phyloP scores from a whole-genome alignment of 2,329 filamentous ascomycete genomes.

The Nothopassalora personata region DNA sequence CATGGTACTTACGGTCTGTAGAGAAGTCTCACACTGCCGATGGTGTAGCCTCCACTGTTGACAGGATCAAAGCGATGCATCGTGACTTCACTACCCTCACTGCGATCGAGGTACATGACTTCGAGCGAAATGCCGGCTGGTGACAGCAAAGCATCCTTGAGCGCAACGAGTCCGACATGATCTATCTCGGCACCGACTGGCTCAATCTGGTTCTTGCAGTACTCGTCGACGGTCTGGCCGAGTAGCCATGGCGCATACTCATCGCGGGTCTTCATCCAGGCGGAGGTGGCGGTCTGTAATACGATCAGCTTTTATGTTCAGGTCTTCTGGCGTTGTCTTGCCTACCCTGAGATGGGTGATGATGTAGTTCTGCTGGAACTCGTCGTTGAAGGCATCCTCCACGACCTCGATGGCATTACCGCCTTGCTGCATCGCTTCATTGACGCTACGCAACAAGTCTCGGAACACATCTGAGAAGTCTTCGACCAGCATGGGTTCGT shows the following conservation, averaged over 20 bases:
- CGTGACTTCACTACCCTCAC: constrained; percentile 70
- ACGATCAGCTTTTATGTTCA: neutral
- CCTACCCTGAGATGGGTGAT: constrained; percentile 72
- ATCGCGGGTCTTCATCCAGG: constrained; percentile 73
- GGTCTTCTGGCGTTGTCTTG: neutral
- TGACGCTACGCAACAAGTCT: constrained; percentile 56
- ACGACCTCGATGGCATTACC: constrained; percentile 46
- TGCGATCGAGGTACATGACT: constrained; percentile 86
- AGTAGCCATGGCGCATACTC: constrained; percentile 68
- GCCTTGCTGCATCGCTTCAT: constrained; percentile 53
- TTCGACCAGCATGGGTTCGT: constrained; percentile 65
- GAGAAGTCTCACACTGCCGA: constrained; percentile 62
- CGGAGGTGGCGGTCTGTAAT: constrained; percentile 68
- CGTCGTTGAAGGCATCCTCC: constrained; percentile 64
- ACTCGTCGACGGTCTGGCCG: constrained; percentile 57
- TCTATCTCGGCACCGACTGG: constrained; percentile 80
- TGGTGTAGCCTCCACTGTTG: constrained; percentile 37
- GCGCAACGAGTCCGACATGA: constrained; percentile 72
- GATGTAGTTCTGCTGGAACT: constrained; percentile 62
- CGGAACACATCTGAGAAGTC: constrained; percentile 77
- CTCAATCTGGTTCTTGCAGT: constrained; percentile 67
- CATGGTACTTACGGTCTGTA: constrained; percentile 55
- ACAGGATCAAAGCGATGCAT: constrained; percentile 57
- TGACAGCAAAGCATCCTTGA: constrained; percentile 74
- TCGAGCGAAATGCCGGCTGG: constrained; percentile 75